A percentile compares a stretch with the other conserved stretches of the same genome.
Conservation (phyloP, 2,329 filamentous ascomycete genomes). For the Didymella lethalis region DNA sequence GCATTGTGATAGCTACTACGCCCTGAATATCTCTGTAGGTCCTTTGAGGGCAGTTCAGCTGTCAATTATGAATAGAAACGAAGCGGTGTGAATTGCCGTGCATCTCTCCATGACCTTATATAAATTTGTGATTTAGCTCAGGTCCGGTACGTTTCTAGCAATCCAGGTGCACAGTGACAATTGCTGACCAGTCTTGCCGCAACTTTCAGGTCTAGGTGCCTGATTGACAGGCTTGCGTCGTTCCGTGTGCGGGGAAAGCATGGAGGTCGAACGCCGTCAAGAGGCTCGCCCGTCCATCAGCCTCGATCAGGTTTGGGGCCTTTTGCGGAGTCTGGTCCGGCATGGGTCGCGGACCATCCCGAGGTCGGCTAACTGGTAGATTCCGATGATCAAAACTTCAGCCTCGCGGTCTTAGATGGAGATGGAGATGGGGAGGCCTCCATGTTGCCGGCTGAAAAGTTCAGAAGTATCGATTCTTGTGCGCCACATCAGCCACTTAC, state of each 20-base stretch:
- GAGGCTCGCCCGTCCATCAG: constrained; percentile 8
- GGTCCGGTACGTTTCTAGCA: neutral
- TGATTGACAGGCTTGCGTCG: neutral
- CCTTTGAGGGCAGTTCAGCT: neutral
- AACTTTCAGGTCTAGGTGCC: constrained; percentile 1
- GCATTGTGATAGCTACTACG: constrained; percentile 2
- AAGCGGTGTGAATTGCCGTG: neutral
- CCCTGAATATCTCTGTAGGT: neutral
- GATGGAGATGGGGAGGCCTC: neutral
- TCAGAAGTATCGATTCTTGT: neutral
- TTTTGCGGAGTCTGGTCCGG: constrained; percentile 16
- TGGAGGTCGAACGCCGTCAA: constrained; percentile 11
- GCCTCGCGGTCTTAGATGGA: neutral
- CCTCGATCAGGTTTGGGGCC: constrained; percentile 14
- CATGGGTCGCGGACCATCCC: constrained; percentile 11
- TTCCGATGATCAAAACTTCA: neutral
- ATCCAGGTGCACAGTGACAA: constrained; percentile 2
- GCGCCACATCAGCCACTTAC: neutral
- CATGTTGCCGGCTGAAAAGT: constrained; percentile 3
- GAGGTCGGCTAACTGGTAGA: neutral
- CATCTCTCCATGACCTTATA: constrained; percentile 3
- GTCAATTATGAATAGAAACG: neutral
- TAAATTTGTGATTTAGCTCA: neutral
- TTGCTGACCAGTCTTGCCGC: constrained; percentile 2
- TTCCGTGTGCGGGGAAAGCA: constrained; percentile 14